Percentiles rank a stretch among this genome's conserved stretches.
phyloP scores from a whole-genome alignment of 352 stramenopile genomes.

The Pythium volutum region DNA sequence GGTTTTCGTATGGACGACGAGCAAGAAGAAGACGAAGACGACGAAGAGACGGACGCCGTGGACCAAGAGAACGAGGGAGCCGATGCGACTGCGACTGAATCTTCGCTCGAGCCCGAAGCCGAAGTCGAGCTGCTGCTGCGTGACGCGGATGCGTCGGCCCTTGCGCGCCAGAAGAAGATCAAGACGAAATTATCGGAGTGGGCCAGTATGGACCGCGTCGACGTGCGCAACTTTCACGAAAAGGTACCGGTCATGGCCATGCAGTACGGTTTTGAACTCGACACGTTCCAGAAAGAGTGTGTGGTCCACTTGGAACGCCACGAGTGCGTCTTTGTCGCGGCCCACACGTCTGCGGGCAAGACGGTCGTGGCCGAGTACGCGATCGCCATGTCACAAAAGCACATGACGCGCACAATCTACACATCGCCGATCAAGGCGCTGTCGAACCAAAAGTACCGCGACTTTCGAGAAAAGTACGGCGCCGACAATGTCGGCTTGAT shows the following conservation, averaged over 20 bases:
- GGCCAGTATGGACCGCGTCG: constrained; percentile 63
- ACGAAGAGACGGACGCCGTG: neutral
- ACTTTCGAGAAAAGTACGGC: constrained; percentile 94
- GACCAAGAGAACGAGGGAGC: constrained; percentile 4
- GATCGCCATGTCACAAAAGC: constrained; percentile 92
- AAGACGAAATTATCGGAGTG: constrained; percentile 49
- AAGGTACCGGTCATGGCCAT: constrained; percentile 84
- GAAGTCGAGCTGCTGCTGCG: constrained; percentile 54
- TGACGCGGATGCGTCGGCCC: constrained; percentile 6
- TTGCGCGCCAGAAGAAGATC: constrained; percentile 15
- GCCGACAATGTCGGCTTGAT: constrained; percentile 95
- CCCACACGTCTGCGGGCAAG: constrained; percentile 97
- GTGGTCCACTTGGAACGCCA: constrained; percentile 92
- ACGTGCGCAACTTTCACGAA: constrained; percentile 81
- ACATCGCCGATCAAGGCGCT: constrained; percentile 98
- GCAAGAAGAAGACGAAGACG: constrained; percentile 21
- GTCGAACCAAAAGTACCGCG: constrained; percentile 98
- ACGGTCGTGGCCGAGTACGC: constrained; percentile 98
- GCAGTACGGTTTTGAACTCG: constrained; percentile 85
- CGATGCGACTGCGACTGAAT: neutral
- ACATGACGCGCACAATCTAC: constrained; percentile 94
- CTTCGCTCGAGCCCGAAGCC: constrained; percentile 38
- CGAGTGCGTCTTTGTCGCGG: constrained; percentile 95
- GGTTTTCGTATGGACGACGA: constrained; percentile 54
- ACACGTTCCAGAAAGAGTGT: constrained; percentile 97